These are phyloP conservation scores for Lentinula raphanica DNA, from an alignment of 768 basidiomycete species.

Conservation along the genomic window DNA sequence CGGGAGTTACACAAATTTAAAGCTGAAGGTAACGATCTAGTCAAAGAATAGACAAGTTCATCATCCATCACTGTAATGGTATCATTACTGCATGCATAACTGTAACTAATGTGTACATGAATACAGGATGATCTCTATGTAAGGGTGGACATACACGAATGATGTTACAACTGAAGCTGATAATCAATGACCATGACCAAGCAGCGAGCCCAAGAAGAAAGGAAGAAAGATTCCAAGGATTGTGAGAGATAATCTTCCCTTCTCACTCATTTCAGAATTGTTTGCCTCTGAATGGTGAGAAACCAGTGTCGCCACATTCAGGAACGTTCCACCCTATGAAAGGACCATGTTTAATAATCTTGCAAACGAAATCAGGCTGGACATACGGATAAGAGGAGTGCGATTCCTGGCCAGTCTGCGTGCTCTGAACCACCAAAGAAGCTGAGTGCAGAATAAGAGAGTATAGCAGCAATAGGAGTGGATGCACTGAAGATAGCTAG, in stretches of 20 bases:
- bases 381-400: conserved; percentile 80
- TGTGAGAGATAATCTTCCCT: conserved; percentile 47
- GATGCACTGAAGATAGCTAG: conserved; percentile 76
- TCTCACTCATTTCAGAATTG: conserved; percentile 38
- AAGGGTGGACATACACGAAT: background rate
- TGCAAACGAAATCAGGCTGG: too few relatives aligned
- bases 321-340: conserved; percentile 81
- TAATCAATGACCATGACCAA: conserved; percentile 56
- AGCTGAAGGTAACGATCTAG: conserved; percentile 62
- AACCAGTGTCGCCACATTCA: conserved; percentile 84
- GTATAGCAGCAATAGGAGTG: conserved; percentile 76
- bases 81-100: too few relatives aligned
- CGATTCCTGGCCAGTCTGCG: conserved; percentile 63
- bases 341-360: background rate
- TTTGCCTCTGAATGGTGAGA: conserved; percentile 49
- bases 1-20: conserved; percentile 73
- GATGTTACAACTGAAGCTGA: background rate
- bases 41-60: conserved; percentile 9
- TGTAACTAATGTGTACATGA: background rate
- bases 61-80: background rate
- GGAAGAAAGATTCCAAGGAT: conserved; percentile 70
- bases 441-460: conserved; percentile 66
- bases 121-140: background rate
- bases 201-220: conserved; percentile 48
- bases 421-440: conserved; percentile 41